phyloP scores from a whole-genome alignment of 2,329 filamentous ascomycete species.

The Beauveria medogensis region DNA sequence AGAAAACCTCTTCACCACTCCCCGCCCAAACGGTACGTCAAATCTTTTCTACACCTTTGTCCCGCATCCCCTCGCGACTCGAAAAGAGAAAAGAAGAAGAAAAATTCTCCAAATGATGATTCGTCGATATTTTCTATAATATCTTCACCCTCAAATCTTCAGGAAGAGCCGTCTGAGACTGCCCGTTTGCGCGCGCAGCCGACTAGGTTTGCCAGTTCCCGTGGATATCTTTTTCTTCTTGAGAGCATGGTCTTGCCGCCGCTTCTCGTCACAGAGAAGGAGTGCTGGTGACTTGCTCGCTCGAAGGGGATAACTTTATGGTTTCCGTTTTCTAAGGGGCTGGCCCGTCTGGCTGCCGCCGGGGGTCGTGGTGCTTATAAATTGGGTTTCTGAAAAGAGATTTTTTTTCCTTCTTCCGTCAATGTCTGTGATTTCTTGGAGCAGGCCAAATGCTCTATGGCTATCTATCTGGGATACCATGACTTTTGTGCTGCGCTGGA shows the following conservation, averaged over 20 bases:
- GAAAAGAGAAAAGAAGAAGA: neutral
- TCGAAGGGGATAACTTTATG: neutral
- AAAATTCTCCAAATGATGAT: constrained; percentile 31
- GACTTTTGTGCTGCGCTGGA: neutral
- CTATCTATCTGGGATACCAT: neutral
- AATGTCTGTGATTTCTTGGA: neutral
- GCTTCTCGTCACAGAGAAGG: constrained; percentile 10
- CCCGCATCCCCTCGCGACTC: neutral
- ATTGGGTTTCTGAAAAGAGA: constrained; percentile 36
- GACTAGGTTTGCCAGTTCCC: constrained; percentile 11
- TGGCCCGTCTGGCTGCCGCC: constrained; percentile 23
- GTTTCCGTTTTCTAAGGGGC: constrained; percentile 13
- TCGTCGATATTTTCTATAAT: constrained; percentile 19
- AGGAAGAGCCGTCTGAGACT: constrained; percentile 42
- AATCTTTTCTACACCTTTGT: neutral
- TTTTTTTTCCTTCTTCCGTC: constrained; percentile 6
- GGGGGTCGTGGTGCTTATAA: constrained; percentile 38
- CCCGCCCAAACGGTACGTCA: constrained; percentile 13
- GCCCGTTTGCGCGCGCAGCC: neutral
- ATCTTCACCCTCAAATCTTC: constrained; percentile 29
- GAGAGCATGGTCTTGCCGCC: neutral
- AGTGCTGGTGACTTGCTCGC: neutral
- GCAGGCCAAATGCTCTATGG: neutral
- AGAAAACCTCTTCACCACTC: neutral
- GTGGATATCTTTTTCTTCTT: neutral